These are phyloP conservation scores for Pachyrhizus erosus DNA, from an alignment of 306 rosid species.

Conservation along the genomic window DNA sequence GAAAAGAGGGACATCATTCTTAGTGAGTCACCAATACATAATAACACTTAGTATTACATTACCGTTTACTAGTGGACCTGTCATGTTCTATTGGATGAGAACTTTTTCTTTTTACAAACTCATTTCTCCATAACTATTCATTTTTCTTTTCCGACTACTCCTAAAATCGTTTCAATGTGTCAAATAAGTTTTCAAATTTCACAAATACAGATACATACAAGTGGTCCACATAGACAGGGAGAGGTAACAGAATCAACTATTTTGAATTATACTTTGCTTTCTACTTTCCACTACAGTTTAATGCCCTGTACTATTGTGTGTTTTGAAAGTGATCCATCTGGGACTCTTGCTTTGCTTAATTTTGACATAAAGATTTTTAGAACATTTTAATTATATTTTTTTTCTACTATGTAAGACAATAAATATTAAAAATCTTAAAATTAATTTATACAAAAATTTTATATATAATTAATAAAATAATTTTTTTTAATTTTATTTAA, in stretches of 20 bases:
- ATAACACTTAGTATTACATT: conserved; percentile 13
- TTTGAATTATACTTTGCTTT: not conserved
- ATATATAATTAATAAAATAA: not conserved
- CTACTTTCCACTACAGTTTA: not conserved
- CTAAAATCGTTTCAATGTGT: not conserved
- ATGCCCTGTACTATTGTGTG: not conserved
- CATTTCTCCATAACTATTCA: not conserved
- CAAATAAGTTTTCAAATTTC: not conserved
- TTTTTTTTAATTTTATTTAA: not conserved
- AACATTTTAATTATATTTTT: not conserved
- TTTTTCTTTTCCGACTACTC: not conserved
- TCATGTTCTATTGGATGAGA: conserved; percentile 38
- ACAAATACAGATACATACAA: conserved; percentile 9
- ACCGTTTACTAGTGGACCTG: conserved; percentile 36
- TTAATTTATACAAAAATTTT: not conserved
- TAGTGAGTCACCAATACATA: conserved; percentile 42
- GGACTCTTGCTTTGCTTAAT: not conserved
- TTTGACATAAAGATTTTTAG: not conserved
- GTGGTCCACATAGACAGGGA: not conserved
- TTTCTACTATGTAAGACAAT: not conserved
- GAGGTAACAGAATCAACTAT: not conserved
- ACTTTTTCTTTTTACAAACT: not conserved
- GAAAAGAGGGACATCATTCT: conserved; percentile 36
- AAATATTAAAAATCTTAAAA: not conserved
- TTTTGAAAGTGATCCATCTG: not conserved